A percentile compares a stretch with the other conserved stretches of the same genome.
phyloP scores from a whole-genome alignment of 371 early-diverging fungal species.

The Saksenaea vasiformis region DNA sequence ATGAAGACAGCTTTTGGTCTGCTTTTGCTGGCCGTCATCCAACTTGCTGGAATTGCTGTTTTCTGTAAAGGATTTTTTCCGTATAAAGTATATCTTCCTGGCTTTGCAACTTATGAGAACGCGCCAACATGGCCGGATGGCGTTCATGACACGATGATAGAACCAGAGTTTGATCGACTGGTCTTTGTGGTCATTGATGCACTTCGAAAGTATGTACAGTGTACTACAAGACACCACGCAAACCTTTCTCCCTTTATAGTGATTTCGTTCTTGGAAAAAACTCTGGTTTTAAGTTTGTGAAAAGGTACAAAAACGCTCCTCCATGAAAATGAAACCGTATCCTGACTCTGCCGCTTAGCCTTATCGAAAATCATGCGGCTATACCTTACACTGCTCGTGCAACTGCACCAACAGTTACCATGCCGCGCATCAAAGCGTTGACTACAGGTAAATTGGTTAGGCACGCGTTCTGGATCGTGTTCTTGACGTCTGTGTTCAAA shows the following conservation, averaged over 20 bases:
- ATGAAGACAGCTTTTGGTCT: constrained; percentile 1
- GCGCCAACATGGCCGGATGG: constrained; percentile 5
- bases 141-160: constrained; percentile 16
- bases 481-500: not conserved
- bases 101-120: constrained; percentile 50
- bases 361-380: constrained; percentile 51
- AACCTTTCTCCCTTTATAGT: constrained; percentile 36
- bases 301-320: constrained; percentile 37
- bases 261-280: constrained; percentile 75
- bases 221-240: not conserved
- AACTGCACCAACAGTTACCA: constrained; percentile 92
- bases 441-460: constrained; percentile 77
- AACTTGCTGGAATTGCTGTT: constrained; percentile 62
- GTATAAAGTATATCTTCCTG: constrained; percentile 68
- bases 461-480: not conserved
- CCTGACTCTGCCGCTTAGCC: constrained; percentile 28
- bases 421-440: constrained; percentile 93
- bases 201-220: constrained; percentile 55
- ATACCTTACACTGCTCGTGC: constrained; percentile 73
- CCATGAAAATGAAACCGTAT: not conserved
- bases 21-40: constrained; percentile 37
- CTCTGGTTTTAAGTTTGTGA: constrained; percentile 67
- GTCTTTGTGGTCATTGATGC: constrained; percentile 85
- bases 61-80: constrained; percentile 82
- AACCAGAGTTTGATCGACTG: constrained; percentile 68